Conservation (phyloP, 352 stramenopile species). For the Globisporangium carolinianum region DNA sequence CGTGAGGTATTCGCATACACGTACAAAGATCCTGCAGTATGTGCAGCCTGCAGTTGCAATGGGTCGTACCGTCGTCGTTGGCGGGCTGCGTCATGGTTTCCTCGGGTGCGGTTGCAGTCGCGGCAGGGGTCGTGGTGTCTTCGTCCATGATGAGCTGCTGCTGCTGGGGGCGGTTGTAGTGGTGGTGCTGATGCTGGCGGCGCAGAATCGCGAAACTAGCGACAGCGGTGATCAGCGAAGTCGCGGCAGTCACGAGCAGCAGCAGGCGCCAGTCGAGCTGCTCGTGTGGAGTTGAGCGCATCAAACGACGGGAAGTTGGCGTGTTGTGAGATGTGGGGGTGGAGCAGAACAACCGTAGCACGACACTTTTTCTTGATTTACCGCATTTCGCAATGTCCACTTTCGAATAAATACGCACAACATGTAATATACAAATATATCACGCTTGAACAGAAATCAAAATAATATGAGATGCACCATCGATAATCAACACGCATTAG, state of each 20-base stretch:
- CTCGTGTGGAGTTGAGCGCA: constrained; percentile 1
- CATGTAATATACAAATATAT: too few species aligned
- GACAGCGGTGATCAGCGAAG: constrained; percentile 48
- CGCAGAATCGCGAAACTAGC: constrained; percentile 42
- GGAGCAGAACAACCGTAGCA: too few species aligned
- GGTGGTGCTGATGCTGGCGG: constrained; percentile 9
- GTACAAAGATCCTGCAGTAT: neutral
- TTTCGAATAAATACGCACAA: too few species aligned
- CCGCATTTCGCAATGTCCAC: too few species aligned
- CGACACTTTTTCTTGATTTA: too few species aligned
- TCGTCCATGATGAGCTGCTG: neutral
- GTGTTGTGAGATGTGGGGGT: too few species aligned
- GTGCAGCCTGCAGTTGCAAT: neutral
- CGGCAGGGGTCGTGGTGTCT: neutral
- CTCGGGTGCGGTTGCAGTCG: neutral
- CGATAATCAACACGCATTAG: too few species aligned
- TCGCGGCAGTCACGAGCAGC: constrained; percentile 42
- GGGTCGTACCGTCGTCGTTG: neutral
- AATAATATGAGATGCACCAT: too few species aligned
- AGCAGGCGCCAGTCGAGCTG: constrained; percentile 45
- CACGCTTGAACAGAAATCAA: too few species aligned
- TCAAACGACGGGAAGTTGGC: neutral
- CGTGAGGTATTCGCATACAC: neutral
- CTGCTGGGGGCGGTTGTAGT: constrained; percentile 12
- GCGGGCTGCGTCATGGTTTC: neutral